Percentiles rank a stretch among this genome's conserved stretches.
phyloP scores from a whole-genome alignment of 306 rosid species.

The Leucaena leucocephala region DNA sequence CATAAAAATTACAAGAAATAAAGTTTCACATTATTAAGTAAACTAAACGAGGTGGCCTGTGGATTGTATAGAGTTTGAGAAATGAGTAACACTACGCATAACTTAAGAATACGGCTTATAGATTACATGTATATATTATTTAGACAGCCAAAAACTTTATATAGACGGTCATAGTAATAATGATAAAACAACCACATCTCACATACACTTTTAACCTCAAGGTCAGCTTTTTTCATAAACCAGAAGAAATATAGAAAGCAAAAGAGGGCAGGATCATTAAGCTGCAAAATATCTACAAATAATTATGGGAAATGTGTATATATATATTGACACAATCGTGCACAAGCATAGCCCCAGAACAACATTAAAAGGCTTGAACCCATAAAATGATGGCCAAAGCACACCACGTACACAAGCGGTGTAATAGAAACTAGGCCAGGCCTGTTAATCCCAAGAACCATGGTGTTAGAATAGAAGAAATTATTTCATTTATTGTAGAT shows the following conservation, averaged over 20 bases:
- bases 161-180: neutral
- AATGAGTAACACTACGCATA: too few relatives aligned
- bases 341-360: neutral
- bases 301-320: neutral
- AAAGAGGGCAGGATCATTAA: neutral
- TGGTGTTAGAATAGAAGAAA: neutral
- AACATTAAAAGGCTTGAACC: conserved; percentile 8
- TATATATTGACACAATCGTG: neutral
- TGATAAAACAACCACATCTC: neutral
- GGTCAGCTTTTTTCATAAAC: conserved; percentile 15
- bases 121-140: neutral
- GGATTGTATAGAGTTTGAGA: neutral
- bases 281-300: too few relatives aligned
- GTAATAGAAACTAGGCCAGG: neutral
- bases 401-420: neutral
- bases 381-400: neutral
- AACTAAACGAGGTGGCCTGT: neutral
- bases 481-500: too few relatives aligned
- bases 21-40: conserved; percentile 17
- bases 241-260: neutral
- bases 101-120: neutral
- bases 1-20: neutral
- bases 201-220: neutral
- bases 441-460: conserved; percentile 8
- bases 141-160: conserved; percentile 3